Evolutionary conservation across 2,329 filamentous ascomycete species (phyloP), one percentile per base, ranked within the genome.

Genomic region (Neonectria magnoliae): DNA sequence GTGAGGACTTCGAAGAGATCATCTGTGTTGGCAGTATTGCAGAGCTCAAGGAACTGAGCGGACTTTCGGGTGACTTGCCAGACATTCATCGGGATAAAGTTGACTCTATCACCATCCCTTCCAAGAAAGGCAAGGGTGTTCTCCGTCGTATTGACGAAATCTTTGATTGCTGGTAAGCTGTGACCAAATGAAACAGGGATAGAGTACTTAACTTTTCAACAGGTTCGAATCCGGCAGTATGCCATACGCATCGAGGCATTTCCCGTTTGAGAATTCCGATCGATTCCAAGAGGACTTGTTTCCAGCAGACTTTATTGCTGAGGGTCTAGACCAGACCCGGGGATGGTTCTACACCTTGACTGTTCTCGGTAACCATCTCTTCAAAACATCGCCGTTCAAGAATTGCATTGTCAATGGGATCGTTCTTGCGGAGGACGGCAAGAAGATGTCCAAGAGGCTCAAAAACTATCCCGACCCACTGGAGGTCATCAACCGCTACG

Each of bases 281-380:
- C 31, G 31, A 4, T 33, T 33, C 31, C 59, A 70, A 8, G 62
- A 64, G 10, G 67, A 63, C 8, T 65, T 68, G 20, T 74, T 73
- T 50, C 73, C 73, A 5, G 73, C 68, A 14, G 73, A 75, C 57
- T 74, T 76, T 45, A 74, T 74, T 62, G 73, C 70, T 14, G 69
- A 75, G 57, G 71, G 71, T 9, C 68, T 75, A 2, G 71, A 75
- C 63, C 72, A 75, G 53, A 75, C 70, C 6, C 68, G 74, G 25
- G 72, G 73, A n/a, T 75, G 73, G 73, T 74, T 76, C 62, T 75
- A 75, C 48, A 73, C 72, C 2, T 65, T 75, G 5, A 70, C 65
- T 10, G 70, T 76, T 31, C 65, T 76, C 10, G 70, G 70, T 3
- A 72, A 72, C 60, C 65, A 71, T 56, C 65, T 76, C 11, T 73